phyloP scores from a whole-genome alignment of 306 rosid genomes.

The Begonia loranthoides region DNA sequence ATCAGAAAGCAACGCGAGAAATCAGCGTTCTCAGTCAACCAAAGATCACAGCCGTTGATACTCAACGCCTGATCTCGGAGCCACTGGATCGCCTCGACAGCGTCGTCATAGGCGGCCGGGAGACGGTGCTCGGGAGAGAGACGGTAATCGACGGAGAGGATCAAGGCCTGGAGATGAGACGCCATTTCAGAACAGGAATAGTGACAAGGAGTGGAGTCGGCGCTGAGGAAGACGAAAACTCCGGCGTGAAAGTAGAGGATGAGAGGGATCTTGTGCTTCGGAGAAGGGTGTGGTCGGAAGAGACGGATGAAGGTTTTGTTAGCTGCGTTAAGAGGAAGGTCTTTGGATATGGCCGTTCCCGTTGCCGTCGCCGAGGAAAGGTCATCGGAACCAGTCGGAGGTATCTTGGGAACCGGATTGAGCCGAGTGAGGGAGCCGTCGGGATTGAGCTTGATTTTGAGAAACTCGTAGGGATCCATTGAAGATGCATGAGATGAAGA shows the following conservation, averaged over 20 bases:
- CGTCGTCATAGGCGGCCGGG: slow-evolving; percentile 77
- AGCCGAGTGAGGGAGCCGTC: slow-evolving; percentile 50
- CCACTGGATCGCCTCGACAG: slow-evolving; percentile 43
- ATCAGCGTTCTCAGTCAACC: slow-evolving; percentile 42
- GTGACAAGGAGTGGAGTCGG: slow-evolving; percentile 40
- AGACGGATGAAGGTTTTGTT: slow-evolving; percentile 44
- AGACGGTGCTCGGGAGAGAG: slow-evolving; percentile 80
- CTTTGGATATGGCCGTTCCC: slow-evolving; percentile 29
- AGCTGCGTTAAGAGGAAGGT: slow-evolving; percentile 34
- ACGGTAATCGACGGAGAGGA: slow-evolving; percentile 62
- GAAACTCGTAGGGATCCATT: slow-evolving; percentile 29
- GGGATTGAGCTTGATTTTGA: slow-evolving; percentile 35
- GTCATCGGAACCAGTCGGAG: slow-evolving; percentile 13
- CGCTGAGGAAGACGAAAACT: slow-evolving; percentile 55
- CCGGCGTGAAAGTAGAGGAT: slow-evolving; percentile 70
- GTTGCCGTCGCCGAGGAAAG: slow-evolving; percentile 7
- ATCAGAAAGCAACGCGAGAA: slow-evolving; percentile 28
- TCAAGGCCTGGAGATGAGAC: slow-evolving; percentile 11
- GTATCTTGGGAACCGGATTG: slow-evolving; percentile 10
- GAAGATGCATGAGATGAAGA: slow-evolving; percentile 10
- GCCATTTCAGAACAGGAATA: slow-evolving; percentile 21
- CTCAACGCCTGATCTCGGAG: slow-evolving; percentile 16
- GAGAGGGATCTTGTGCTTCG: slow-evolving; percentile 19
- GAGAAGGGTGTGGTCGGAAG: slow-evolving; percentile 37
- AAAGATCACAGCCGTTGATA: slow-evolving; percentile 23